Conservation (phyloP, 768 basidiomycete species). For the Xerocomellus chrysenteron region DNA sequence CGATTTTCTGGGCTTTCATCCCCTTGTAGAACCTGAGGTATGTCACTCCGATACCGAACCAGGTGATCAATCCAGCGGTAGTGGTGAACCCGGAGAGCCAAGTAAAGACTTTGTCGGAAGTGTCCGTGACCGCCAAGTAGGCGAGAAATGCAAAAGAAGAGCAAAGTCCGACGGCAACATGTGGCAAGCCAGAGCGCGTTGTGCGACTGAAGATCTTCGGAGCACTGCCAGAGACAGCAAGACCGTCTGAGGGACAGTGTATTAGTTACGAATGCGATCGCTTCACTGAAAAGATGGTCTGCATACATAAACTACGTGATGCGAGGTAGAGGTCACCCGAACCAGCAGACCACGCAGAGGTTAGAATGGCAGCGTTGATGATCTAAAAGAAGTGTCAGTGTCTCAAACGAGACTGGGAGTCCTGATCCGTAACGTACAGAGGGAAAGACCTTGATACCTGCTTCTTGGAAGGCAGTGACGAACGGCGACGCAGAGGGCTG, state of each 20-base stretch:
- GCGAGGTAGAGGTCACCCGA: not conserved
- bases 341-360: not conserved
- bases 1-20: constrained; percentile 48
- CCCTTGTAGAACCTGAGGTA: constrained; percentile 49
- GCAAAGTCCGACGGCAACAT: constrained; percentile 35
- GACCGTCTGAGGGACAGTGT: constrained; percentile 43
- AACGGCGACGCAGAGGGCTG: too few relatives aligned
- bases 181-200: constrained; percentile 41
- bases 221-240: constrained; percentile 51
- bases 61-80: constrained; percentile 42
- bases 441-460: too few relatives aligned
- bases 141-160: constrained; percentile 35
- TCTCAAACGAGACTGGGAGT: too few relatives aligned
- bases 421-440: too few relatives aligned
- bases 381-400: too few relatives aligned
- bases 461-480: too few relatives aligned
- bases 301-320: not conserved
- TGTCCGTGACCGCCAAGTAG: constrained; percentile 39
- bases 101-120: constrained; percentile 39
- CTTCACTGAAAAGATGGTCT: not conserved
- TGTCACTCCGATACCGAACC: constrained; percentile 44
- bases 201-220: constrained; percentile 51
- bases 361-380: too few relatives aligned
- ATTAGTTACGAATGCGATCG: not conserved
- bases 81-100: constrained; percentile 40